Percentiles rank a stretch among this genome's conserved stretches.
Conservation (phyloP, 371 early-diverging fungal species). For the Rhizomucor miehei region DNA sequence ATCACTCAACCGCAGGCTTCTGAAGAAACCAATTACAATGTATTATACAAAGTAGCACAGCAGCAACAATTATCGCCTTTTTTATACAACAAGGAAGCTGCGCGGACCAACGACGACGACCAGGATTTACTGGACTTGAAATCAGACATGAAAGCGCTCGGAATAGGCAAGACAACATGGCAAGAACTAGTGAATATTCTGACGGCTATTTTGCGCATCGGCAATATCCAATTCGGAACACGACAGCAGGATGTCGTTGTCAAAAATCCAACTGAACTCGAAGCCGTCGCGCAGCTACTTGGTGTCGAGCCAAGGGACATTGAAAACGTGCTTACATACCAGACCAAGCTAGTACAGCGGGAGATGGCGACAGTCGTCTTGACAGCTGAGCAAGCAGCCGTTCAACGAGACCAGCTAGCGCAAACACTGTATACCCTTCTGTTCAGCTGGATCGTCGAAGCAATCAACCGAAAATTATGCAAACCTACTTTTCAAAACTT, state of each 20-base stretch:
- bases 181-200: slow-evolving; percentile 79
- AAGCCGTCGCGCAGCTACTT: slow-evolving; percentile 74
- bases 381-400: slow-evolving; percentile 63
- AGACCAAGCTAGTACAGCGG: slow-evolving; percentile 69
- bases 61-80: slow-evolving; percentile 17
- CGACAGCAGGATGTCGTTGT: slow-evolving; percentile 58
- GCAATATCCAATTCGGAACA: slow-evolving; percentile 78
- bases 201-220: slow-evolving; percentile 84
- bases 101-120: neutral
- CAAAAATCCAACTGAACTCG: slow-evolving; percentile 62
- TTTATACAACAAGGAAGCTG: slow-evolving; percentile 11
- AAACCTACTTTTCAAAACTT: slow-evolving; percentile 58
- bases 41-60: slow-evolving; percentile 83
- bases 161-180: slow-evolving; percentile 72
- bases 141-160: slow-evolving; percentile 73
- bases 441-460: slow-evolving; percentile 86
- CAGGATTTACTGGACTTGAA: slow-evolving; percentile 46
- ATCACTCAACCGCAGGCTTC: slow-evolving; percentile 52
- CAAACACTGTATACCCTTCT: slow-evolving; percentile 75
- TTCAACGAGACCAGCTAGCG: slow-evolving; percentile 76
- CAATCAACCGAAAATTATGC: slow-evolving; percentile 74
- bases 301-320: slow-evolving; percentile 76
- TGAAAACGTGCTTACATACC: slow-evolving; percentile 79
- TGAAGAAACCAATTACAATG: slow-evolving; percentile 84
- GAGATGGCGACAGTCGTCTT: slow-evolving; percentile 84